Conservation (phyloP, 2,329 filamentous ascomycete species). For the Aspergillus ochraceus region DNA sequence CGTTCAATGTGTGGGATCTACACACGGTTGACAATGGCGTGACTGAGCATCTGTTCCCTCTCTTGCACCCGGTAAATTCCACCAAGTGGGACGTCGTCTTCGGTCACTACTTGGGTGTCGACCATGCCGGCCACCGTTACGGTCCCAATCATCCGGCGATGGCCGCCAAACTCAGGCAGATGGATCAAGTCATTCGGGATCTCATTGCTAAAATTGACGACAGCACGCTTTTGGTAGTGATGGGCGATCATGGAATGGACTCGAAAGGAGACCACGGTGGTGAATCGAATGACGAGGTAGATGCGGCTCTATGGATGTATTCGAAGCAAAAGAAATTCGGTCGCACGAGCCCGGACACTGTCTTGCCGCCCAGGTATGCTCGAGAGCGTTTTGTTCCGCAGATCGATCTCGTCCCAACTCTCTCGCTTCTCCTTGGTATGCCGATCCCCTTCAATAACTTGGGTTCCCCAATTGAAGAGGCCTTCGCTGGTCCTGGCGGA, state of each 20-base stretch:
- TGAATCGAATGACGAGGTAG: conserved; percentile 92
- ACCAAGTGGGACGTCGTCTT: conserved; percentile 90
- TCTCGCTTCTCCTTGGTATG: conserved; percentile 82
- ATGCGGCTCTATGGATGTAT: conserved; percentile 98
- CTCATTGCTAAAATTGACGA: conserved; percentile 75
- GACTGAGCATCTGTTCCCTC: conserved; percentile 76
- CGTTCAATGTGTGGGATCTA: conserved; percentile 97
- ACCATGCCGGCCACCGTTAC: conserved; percentile 95
- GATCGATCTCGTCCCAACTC: conserved; percentile 92
- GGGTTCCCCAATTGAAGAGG: conserved; percentile 89
- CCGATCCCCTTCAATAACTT: conserved; percentile 97
- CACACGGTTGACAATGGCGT: conserved; percentile 97
- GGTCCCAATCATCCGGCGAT: conserved; percentile 91
- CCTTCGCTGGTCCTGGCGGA: conserved; percentile 72
- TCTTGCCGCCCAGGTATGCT: conserved; percentile 63
- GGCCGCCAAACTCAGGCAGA: conserved; percentile 85
- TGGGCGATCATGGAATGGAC: conserved; percentile 99
- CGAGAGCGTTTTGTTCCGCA: conserved; percentile 74
- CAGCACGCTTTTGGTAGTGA: conserved; percentile 83
- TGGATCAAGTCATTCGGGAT: conserved; percentile 76
- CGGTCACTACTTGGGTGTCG: conserved; percentile 90
- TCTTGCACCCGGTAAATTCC: conserved; percentile 65
- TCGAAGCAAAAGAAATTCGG: conserved; percentile 86
- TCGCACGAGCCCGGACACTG: conserved; percentile 62
- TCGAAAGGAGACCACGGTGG: conserved; percentile 96